Conservation (phyloP, 257 asterid genomes). For the Solanum commersonii region DNA sequence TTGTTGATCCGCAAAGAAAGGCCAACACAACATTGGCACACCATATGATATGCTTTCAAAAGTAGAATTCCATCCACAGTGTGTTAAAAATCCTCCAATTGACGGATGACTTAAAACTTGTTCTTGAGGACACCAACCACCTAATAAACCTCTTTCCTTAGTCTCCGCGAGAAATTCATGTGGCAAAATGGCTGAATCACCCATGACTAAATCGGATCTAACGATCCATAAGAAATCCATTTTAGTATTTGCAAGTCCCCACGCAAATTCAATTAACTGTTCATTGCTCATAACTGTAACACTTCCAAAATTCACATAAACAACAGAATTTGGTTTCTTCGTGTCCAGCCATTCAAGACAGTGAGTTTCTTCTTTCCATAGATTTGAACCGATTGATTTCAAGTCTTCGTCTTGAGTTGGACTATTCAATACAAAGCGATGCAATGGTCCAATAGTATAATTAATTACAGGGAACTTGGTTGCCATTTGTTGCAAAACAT, state of each 20-base stretch:
- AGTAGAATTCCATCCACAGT: conserved; percentile 19
- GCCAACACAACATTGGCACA: conserved; percentile 22
- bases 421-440: neutral
- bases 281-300: neutral
- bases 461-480: neutral
- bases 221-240: conserved; percentile 20
- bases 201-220: conserved; percentile 14
- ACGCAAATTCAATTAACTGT: conserved; percentile 19
- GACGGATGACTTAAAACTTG: conserved; percentile 11
- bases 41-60: conserved; percentile 11
- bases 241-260: conserved; percentile 26
- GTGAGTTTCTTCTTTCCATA: conserved; percentile 30
- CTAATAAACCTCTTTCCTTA: conserved; percentile 7
- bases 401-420: neutral
- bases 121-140: conserved; percentile 21
- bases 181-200: conserved; percentile 7
- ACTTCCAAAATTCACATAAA: conserved; percentile 28
- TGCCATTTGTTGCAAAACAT: conserved; percentile 1
- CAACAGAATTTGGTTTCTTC: conserved; percentile 16
- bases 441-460: conserved; percentile 19
- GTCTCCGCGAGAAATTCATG: conserved; percentile 12
- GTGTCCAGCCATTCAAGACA: conserved; percentile 23
- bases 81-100: conserved; percentile 13
- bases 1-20: conserved; percentile 7
- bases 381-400: conserved; percentile 5